Evolutionary conservation across 768 basidiomycete genomes (phyloP).

Genomic region (Rhodotorula sphaerocarpa): DNA sequence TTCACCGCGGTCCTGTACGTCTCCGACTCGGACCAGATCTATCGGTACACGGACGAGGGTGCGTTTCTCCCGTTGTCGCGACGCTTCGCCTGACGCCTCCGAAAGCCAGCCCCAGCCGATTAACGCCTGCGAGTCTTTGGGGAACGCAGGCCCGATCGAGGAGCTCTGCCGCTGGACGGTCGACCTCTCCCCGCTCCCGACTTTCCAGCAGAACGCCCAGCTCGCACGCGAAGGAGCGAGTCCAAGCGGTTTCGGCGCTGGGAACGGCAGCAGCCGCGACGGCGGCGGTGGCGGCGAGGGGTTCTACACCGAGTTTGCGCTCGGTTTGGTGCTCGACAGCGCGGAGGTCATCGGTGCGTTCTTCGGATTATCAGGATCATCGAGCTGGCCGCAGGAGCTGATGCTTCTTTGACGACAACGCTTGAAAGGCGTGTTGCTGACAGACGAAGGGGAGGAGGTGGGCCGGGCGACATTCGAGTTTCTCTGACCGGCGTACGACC

Average conservation of each 20-base stretch:
- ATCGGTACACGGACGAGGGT: slow-evolving; percentile 62
- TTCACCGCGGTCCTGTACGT: slow-evolving; percentile 69
- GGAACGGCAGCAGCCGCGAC: no score
- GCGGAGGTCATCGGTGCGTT: slow-evolving; percentile 19
- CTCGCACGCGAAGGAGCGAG: slow-evolving; percentile 54
- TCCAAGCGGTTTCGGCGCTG: no score
- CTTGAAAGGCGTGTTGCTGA: slow-evolving; percentile 1
- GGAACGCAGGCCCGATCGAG: not conserved
- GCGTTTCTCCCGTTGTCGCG: slow-evolving; percentile 9
- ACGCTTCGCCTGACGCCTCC: not conserved
- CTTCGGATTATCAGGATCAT: no score
- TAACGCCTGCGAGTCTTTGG: not conserved
- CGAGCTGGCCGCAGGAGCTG: no score
- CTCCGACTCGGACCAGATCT: slow-evolving; percentile 24
- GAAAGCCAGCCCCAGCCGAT: no score
- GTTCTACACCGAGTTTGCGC: slow-evolving; percentile 69
- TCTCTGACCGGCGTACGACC: not conserved
- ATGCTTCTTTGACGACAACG: not conserved
- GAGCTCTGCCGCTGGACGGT: slow-evolving; percentile 57
- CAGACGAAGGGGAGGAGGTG: slow-evolving; percentile 11
- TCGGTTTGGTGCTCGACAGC: not conserved
- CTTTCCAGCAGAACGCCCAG: slow-evolving; percentile 47
- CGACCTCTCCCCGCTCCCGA: slow-evolving; percentile 66
- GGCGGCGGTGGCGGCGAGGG: no score
- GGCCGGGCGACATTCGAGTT: slow-evolving; percentile 7